Percentiles rank a stretch among this genome's conserved stretches.
phyloP scores from a whole-genome alignment of 2,329 filamentous ascomycete genomes.

The Penicillium sclerotiorum region DNA sequence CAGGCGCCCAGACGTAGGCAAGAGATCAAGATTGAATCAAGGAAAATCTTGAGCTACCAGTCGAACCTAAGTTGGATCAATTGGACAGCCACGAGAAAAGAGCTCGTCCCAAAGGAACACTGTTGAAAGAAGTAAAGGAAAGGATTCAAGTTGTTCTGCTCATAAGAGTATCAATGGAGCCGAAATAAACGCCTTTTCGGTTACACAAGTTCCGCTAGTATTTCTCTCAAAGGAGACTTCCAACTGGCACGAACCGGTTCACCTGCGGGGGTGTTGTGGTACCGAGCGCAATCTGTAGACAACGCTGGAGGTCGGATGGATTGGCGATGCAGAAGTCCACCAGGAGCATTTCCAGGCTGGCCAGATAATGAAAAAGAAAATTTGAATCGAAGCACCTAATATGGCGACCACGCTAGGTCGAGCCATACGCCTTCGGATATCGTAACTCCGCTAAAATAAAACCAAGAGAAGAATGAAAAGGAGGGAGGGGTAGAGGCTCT shows the following conservation, averaged over 20 bases:
- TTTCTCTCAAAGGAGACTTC: slow-evolving; percentile 7
- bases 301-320: not conserved
- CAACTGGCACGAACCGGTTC: slow-evolving; percentile 2
- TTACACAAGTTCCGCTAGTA: not conserved
- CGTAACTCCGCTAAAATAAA: slow-evolving; percentile 34
- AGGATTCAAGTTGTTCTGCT: slow-evolving; percentile 17
- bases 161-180: slow-evolving; percentile 17
- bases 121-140: not conserved
- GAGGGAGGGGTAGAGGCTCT: slow-evolving; percentile 14
- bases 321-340: not conserved
- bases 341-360: not conserved
- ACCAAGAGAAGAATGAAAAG: slow-evolving; percentile 22
- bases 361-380: slow-evolving; percentile 4
- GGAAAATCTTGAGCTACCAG: not conserved
- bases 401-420: slow-evolving; percentile 18
- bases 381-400: slow-evolving; percentile 5
- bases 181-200: slow-evolving; percentile 26
- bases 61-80: slow-evolving; percentile 2
- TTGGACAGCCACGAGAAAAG: slow-evolving; percentile 14
- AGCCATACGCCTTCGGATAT: slow-evolving; percentile 27
- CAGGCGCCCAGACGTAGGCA: slow-evolving; percentile 15
- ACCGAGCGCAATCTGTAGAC: not conserved
- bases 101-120: slow-evolving; percentile 1
- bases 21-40: not conserved
- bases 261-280: not conserved